Conservation (phyloP, 108 stramenopile species). For the Mayamaea pseudoterrestris region DNA sequence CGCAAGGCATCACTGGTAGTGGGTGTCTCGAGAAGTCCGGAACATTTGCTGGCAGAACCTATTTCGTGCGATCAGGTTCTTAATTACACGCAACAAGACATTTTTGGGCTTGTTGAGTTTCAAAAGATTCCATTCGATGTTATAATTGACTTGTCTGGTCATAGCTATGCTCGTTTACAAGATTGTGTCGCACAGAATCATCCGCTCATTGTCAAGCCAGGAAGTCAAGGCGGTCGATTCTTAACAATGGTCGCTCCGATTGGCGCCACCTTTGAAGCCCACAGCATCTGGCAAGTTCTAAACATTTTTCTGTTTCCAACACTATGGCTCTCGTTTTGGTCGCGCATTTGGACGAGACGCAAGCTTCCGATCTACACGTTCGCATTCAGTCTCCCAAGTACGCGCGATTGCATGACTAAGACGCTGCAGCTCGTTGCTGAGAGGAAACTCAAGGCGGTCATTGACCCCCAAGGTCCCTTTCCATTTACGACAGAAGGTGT, state of each 20-base stretch:
- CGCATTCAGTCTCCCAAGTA: conserved; percentile 22
- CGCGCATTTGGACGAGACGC: conserved; percentile 23
- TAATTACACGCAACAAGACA: conserved; percentile 37
- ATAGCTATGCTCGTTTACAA: conserved; percentile 31
- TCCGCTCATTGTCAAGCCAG: conserved; percentile 34
- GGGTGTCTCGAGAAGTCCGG: conserved; percentile 23
- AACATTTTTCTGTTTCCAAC: conserved; percentile 35
- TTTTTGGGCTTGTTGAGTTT: conserved; percentile 22
- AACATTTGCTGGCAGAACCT: conserved; percentile 29
- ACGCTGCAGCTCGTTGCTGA: conserved; percentile 38
- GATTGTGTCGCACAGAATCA: conserved; percentile 2
- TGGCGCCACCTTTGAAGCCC: conserved; percentile 24
- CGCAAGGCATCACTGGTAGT: conserved; percentile 31
- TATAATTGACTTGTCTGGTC: conserved; percentile 50
- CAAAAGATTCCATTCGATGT: conserved; percentile 49
- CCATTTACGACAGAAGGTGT: conserved; percentile 57
- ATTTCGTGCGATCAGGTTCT: conserved; percentile 28
- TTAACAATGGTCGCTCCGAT: conserved; percentile 44
- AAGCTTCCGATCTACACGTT: conserved; percentile 37
- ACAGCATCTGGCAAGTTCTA: conserved; percentile 20
- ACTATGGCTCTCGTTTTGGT: conserved; percentile 27
- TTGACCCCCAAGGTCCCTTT: conserved; percentile 57
- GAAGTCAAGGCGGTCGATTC: conserved; percentile 32
- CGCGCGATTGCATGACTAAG: conserved; percentile 30
- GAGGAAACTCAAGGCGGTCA: conserved; percentile 35